These are phyloP conservation scores for Graphium sp. DNA, from an alignment of 2,329 filamentous ascomycete species.

Conservation along the genomic window DNA sequence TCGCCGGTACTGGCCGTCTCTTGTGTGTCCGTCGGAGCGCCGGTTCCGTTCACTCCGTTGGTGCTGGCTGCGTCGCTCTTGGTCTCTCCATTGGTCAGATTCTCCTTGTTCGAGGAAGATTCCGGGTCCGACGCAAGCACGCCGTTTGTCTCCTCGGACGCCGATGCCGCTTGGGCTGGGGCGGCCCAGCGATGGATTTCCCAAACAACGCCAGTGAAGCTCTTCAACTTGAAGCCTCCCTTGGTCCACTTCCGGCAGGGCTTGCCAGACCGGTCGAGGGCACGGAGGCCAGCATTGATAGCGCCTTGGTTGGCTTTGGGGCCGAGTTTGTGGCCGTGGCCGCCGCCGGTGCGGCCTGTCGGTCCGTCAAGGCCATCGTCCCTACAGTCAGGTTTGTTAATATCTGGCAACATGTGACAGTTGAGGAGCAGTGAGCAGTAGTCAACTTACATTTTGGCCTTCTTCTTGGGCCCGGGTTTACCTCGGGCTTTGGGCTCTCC, in stretches of 20 bases:
- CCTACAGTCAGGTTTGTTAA: conserved; percentile 27
- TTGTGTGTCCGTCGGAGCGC: not conserved
- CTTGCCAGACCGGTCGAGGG: conserved; percentile 80
- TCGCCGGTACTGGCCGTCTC: conserved; percentile 12
- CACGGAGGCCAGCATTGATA: conserved; percentile 90
- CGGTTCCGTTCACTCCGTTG: conserved; percentile 2
- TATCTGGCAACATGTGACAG: conserved; percentile 5
- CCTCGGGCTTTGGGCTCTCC: conserved; percentile 54
- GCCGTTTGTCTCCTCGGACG: conserved; percentile 28
- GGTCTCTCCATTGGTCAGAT: conserved; percentile 1
- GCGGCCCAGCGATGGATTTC: conserved; percentile 70
- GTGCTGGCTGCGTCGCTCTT: not conserved
- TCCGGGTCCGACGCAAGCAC: conserved; percentile 19
- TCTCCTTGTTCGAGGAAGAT: conserved; percentile 17
- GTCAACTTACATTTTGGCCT: conserved; percentile 68
- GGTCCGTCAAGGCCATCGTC: conserved; percentile 48
- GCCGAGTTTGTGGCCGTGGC: conserved; percentile 63
- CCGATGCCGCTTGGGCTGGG: conserved; percentile 42
- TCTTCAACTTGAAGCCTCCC: conserved; percentile 72
- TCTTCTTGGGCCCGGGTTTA: conserved; percentile 95
- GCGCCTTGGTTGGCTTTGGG: conserved; percentile 94
- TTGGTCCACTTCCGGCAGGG: conserved; percentile 86
- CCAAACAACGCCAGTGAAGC: conserved; percentile 80
- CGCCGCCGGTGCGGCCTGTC: conserved; percentile 26
- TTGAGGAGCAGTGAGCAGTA: conserved; percentile 1